phyloP scores from a whole-genome alignment of 2,329 filamentous ascomycete genomes.

The Cladosporium sp. region DNA sequence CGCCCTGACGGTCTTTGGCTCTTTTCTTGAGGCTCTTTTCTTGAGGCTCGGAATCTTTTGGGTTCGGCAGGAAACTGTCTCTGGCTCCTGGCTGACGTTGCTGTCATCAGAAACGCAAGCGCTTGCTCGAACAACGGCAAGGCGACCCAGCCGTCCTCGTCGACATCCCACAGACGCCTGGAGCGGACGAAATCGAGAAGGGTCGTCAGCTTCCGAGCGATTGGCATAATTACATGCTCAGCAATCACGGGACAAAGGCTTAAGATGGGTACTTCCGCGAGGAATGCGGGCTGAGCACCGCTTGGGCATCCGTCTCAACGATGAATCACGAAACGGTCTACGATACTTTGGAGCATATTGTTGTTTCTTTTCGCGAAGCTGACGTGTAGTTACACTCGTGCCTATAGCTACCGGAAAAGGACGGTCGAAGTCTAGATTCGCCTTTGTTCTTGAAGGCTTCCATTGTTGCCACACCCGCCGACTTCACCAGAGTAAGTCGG shows the following conservation, averaged over 20 bases:
- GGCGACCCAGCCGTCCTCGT: conserved; percentile 41
- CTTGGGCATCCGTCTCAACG: too few species aligned
- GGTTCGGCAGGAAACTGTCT: too few species aligned
- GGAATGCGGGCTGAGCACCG: conserved; percentile 3
- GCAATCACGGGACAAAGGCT: background rate
- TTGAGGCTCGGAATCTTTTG: too few species aligned
- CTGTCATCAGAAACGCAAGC: conserved; percentile 30
- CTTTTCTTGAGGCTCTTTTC: background rate
- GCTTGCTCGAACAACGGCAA: conserved; percentile 32
- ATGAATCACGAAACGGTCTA: too few species aligned
- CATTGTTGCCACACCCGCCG: background rate
- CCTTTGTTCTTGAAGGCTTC: conserved; percentile 6
- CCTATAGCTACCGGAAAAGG: conserved; percentile 1
- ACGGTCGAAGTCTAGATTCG: background rate
- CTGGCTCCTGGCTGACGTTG: background rate
- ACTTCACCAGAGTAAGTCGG: background rate
- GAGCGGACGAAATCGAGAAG: conserved; percentile 38
- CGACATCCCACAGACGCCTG: conserved; percentile 38
- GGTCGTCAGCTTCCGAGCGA: background rate
- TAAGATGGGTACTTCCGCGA: background rate
- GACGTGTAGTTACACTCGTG: background rate
- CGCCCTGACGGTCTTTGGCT: background rate
- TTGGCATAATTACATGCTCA: conserved; percentile 5
- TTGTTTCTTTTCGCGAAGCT: background rate
- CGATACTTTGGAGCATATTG: too few species aligned